Conservation (phyloP, 495 filamentous ascomycete species). For the Aspergillus mulundensis region DNA sequence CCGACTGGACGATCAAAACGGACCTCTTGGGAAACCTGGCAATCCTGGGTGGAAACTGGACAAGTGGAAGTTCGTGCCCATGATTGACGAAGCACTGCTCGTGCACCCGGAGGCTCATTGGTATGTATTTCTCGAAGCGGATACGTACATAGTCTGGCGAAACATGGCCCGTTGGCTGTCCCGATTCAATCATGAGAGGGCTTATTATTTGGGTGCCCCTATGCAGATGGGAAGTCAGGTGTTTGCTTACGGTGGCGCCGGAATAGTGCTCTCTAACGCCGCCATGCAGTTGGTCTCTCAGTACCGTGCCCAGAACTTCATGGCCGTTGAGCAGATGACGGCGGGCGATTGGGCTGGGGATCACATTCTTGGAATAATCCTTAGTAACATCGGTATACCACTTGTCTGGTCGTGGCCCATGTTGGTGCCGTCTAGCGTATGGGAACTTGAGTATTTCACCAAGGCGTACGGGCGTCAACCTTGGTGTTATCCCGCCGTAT, state of each 20-base stretch:
- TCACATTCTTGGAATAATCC: slow-evolving; percentile 44
- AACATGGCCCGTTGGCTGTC: slow-evolving; percentile 50
- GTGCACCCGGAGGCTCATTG: slow-evolving; percentile 47
- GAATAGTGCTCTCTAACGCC: slow-evolving; percentile 52
- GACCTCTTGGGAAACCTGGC: slow-evolving; percentile 31
- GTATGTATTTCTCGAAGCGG: slow-evolving; percentile 61
- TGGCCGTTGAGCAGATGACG: slow-evolving; percentile 32
- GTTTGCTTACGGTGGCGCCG: slow-evolving; percentile 59
- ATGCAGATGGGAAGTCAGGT: slow-evolving; percentile 36
- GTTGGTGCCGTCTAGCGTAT: slow-evolving; percentile 28
- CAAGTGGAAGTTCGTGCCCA: slow-evolving; percentile 48
- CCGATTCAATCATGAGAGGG: slow-evolving; percentile 37
- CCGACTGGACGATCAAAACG: slow-evolving; percentile 30
- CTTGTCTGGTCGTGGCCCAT: slow-evolving; percentile 39
- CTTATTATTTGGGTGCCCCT: slow-evolving; percentile 51
- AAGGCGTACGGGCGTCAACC: slow-evolving; percentile 37
- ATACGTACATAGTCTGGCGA: slow-evolving; percentile 56
- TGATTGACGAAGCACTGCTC: slow-evolving; percentile 37
- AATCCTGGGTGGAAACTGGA: slow-evolving; percentile 45
- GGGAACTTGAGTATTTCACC: slow-evolving; percentile 40
- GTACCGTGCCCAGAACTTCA: slow-evolving; percentile 27
- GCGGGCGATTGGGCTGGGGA: slow-evolving; percentile 46
- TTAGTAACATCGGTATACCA: slow-evolving; percentile 41
- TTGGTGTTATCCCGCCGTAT: slow-evolving; percentile 49
- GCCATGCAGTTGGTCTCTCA: slow-evolving; percentile 42